Percentiles rank a stretch among this genome's conserved stretches.
Evolutionary conservation across 306 rosid genomes (phyloP).

Genomic region (Cicer arietinum): DNA sequence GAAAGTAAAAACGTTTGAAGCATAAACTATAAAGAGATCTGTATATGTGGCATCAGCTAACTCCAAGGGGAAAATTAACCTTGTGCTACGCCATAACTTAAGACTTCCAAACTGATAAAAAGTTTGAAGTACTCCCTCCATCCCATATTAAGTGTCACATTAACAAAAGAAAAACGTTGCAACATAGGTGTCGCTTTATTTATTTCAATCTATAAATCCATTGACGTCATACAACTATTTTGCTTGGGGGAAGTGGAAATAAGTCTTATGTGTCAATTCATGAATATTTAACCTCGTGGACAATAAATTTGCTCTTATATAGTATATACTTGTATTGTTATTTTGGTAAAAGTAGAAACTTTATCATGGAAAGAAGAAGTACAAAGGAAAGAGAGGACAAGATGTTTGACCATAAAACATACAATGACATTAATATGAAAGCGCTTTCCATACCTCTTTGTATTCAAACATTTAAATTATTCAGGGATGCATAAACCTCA

Average conservation of each 20-base stretch:
- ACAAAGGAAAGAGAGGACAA: constrained; percentile 23
- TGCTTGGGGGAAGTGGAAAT: no score
- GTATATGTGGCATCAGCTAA: no score
- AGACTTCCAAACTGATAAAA: no score
- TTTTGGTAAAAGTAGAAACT: constrained; percentile 20
- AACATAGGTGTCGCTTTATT: no score
- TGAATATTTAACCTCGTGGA: neutral
- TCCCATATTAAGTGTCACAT: no score
- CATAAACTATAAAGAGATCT: no score
- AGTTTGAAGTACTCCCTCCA: no score
- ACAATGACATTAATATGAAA: constrained; percentile 6
- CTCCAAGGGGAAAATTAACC: no score
- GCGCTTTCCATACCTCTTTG: neutral
- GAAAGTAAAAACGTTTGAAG: neutral
- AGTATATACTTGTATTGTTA: constrained; percentile 6
- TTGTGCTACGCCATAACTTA: no score
- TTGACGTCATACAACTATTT: no score
- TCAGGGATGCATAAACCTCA: constrained; percentile 11
- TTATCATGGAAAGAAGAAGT: constrained; percentile 14
- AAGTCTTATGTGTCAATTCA: neutral
- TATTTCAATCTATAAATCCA: no score
- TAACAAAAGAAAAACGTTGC: no score
- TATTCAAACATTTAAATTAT: constrained; percentile 12
- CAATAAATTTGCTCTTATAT: constrained; percentile 6
- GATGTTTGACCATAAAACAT: neutral